These are phyloP conservation scores for Hypoxylon crocopeplum DNA, from an alignment of 495 filamentous ascomycete species.

Conservation along the genomic window DNA sequence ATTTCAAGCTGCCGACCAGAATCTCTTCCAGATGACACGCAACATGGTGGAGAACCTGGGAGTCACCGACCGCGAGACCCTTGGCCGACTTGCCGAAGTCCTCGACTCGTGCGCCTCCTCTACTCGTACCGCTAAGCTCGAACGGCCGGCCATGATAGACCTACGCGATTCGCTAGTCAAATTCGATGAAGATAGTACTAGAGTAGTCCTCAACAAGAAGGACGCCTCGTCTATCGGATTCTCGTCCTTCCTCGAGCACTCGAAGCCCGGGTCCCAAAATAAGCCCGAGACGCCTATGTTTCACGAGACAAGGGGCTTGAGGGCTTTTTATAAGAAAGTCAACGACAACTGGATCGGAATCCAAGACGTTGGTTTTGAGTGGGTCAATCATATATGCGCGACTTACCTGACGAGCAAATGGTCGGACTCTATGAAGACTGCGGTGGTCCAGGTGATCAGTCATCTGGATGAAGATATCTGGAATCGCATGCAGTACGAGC, in stretches of 20 bases:
- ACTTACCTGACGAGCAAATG: conserved; percentile 72
- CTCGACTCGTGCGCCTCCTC: conserved; percentile 57
- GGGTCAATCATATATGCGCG: conserved; percentile 65
- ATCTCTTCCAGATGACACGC: conserved; percentile 73
- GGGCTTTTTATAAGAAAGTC: conserved; percentile 58
- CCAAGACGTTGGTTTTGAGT: conserved; percentile 69
- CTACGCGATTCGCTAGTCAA: conserved; percentile 49
- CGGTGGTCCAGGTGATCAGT: conserved; percentile 70
- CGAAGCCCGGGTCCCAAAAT: conserved; percentile 67
- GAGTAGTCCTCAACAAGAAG: conserved; percentile 51
- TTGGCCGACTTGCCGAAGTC: conserved; percentile 58
- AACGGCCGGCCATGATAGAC: conserved; percentile 47
- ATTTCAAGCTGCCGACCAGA: conserved; percentile 74
- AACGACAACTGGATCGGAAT: conserved; percentile 65
- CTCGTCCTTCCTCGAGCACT: conserved; percentile 79
- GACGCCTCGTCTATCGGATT: conserved; percentile 55
- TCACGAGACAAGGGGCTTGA: conserved; percentile 62
- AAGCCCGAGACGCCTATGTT: conserved; percentile 58
- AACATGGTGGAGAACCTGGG: conserved; percentile 72
- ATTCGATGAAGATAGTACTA: conserved; percentile 52
- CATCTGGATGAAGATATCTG: conserved; percentile 74
- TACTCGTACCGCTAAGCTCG: conserved; percentile 51
- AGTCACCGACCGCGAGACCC: conserved; percentile 59
- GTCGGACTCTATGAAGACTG: conserved; percentile 74
- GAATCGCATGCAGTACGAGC: conserved; percentile 54